These are phyloP conservation scores for Venturia nashicola DNA, from an alignment of 2,329 filamentous ascomycete species.

Conservation along the genomic window DNA sequence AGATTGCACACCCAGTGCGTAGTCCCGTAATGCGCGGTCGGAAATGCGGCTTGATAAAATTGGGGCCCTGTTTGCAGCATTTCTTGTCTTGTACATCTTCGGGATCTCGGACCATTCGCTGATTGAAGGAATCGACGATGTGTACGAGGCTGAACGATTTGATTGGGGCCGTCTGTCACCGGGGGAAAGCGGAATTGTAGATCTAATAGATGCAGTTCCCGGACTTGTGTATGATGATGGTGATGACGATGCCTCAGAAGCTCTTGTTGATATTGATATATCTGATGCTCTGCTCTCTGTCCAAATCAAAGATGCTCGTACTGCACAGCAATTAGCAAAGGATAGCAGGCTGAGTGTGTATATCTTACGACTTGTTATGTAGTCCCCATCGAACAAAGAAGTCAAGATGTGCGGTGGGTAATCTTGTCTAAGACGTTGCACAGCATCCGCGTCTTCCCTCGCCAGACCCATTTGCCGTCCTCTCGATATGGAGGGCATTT, in stretches of 20 bases:
- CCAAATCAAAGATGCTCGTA: neutral
- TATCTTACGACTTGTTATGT: neutral
- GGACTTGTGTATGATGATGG: neutral
- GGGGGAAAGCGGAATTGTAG: neutral
- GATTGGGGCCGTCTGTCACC: neutral
- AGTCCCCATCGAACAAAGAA: constrained; percentile 3
- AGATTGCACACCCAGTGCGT: neutral
- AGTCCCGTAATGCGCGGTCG: constrained; percentile 1
- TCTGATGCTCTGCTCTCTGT: neutral
- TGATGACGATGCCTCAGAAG: neutral
- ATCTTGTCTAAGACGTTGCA: constrained; percentile 3
- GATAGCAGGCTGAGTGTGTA: neutral
- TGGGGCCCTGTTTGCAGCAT: neutral
- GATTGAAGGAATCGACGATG: constrained; percentile 5
- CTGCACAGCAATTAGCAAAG: neutral
- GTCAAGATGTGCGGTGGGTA: neutral
- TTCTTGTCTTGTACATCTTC: neutral
- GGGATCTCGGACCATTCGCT: neutral
- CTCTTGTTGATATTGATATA: neutral
- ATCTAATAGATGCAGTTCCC: neutral
- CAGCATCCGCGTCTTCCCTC: constrained; percentile 2
- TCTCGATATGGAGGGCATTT: neutral
- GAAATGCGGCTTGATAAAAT: neutral
- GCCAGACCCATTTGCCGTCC: neutral
- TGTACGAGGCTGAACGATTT: neutral